Base-by-base conservation (phyloP, 2,329 filamentous ascomycete species). In the Hirsutella minnesotensis region DNA sequence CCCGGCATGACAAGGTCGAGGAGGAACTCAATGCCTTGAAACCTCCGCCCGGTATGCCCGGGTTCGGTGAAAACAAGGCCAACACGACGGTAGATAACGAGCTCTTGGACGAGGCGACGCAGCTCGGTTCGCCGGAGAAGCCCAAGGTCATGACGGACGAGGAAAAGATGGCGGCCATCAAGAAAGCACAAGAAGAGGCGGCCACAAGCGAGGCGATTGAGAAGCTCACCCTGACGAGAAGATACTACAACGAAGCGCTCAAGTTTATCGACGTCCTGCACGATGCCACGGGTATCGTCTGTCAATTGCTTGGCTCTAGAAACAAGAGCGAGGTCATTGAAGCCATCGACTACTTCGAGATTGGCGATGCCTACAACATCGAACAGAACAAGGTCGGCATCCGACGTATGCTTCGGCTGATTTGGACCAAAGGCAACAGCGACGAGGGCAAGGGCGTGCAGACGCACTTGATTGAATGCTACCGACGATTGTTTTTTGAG, bases 311-410 rank as follows among this genome's bases (percentile, higher is more conserved):
- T 3, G 86, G 87, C 5, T 94, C 92, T 24, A 86, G 86, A 57
- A 98, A 98, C 70, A 98, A 98, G 72, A 95, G 86, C 53, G 92
- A 98, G 61, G 86, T 96, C 21, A 95, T 98, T 48, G 94, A 98
- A 61, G 92, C 94, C 15, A 98, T 98, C 80, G 92, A 98, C 59
- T 98, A 94, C 64, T 94, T 98, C 52, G 88, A 94, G 52, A 79
- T 95, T 37, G 83, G 92, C 37, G 89, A 98, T 60, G 90, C 89
- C 5, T 96, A 96, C 72, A 92, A 94, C 61, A 83, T 98, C 45
- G 86, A 95, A 60, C 86, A 92, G 51, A 88, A 94, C 57, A 89
- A 94, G 61, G 67, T 83, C 33, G 92, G 94, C 44, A 96, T 98
- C 56, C 79, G 90, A 46, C 83, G 88, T 44, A 98, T 98, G 92